A percentile compares a stretch with the other conserved stretches of the same genome.
Conservation (phyloP, 1,284 basidiomycete genomes). For the Microbotryomycetes sp. region DNA sequence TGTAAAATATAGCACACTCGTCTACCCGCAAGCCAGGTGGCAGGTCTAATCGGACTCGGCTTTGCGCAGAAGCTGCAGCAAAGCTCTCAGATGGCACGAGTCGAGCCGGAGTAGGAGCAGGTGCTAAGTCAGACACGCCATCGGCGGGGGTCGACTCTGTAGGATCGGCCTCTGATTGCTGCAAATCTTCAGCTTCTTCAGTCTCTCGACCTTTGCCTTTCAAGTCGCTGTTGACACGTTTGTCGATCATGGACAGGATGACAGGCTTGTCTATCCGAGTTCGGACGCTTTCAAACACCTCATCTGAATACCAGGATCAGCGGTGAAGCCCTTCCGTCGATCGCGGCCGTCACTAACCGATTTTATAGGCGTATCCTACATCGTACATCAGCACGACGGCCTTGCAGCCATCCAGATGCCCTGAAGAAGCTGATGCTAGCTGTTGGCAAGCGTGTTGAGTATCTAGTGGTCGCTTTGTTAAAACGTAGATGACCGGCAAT, state of each 20-base stretch:
- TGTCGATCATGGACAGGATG: slow-evolving; percentile 1
- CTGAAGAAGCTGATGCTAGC: slow-evolving; percentile 37
- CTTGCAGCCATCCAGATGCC: slow-evolving; percentile 32
- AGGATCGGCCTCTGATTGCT: slow-evolving; percentile 2
- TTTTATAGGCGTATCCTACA: slow-evolving; percentile 66
- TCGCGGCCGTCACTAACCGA: too few species aligned
- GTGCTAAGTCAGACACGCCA: slow-evolving; percentile 20
- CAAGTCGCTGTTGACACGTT: slow-evolving; percentile 11
- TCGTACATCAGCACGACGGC: slow-evolving; percentile 62
- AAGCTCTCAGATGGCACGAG: slow-evolving; percentile 5
- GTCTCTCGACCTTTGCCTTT: slow-evolving; percentile 20
- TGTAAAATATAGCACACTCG: slow-evolving; percentile 58
- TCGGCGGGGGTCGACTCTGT: slow-evolving; percentile 22
- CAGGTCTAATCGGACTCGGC: slow-evolving; percentile 13
- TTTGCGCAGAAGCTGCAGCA: not conserved
- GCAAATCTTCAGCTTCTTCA: slow-evolving; percentile 2
- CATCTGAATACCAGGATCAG: too few species aligned
- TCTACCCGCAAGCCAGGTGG: slow-evolving; percentile 36
- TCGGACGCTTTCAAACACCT: not conserved
- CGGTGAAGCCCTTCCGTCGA: too few species aligned
- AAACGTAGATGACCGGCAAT: slow-evolving; percentile 75
- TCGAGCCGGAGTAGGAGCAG: slow-evolving; percentile 9
- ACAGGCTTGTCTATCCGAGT: not conserved
- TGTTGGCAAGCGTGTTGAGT: slow-evolving; percentile 49
- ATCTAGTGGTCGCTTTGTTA: slow-evolving; percentile 60